Evolutionary conservation across 345 rosid species (phyloP).

Genomic region (Cochlearia excelsa): DNA sequence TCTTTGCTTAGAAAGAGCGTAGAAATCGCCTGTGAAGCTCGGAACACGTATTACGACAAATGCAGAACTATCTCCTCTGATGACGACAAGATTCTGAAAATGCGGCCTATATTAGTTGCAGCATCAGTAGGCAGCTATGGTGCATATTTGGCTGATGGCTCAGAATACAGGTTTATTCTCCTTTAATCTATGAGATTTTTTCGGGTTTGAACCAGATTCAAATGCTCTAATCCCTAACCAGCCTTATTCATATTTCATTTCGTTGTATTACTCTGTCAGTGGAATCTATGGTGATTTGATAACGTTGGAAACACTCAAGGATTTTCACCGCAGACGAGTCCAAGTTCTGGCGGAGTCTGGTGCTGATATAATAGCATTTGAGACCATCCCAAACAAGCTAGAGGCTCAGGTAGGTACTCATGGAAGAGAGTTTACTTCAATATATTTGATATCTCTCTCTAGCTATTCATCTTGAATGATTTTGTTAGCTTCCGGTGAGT

Average conservation of each 20-base stretch:
- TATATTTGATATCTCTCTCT: not conserved
- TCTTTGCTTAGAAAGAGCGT: conserved; percentile 61
- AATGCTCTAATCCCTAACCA: conserved; percentile 10
- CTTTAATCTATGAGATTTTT: conserved; percentile 1
- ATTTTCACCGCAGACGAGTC: conserved; percentile 71
- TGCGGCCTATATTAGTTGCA: conserved; percentile 60
- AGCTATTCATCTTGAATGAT: conserved; percentile 3
- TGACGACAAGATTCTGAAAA: conserved; percentile 42
- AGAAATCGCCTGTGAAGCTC: conserved; percentile 66
- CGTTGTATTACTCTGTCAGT: conserved; percentile 37
- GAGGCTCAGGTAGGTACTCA: conserved; percentile 66
- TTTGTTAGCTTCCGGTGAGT: conserved; percentile 10
- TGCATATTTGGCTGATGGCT: conserved; percentile 85
- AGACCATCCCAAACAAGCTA: conserved; percentile 75
- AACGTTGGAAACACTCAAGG: conserved; percentile 53
- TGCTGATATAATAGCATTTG: conserved; percentile 77
- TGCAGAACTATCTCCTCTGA: conserved; percentile 38
- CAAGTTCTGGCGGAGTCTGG: conserved; percentile 64
- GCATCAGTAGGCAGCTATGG: conserved; percentile 90
- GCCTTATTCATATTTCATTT: not conserved
- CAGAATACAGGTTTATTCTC: conserved; percentile 64
- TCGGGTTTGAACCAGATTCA: not conserved
- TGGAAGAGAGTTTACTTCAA: conserved; percentile 6
- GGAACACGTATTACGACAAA: conserved; percentile 47
- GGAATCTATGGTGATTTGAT: conserved; percentile 62